These are phyloP conservation scores for Cymbopogon flexuosus DNA, from an alignment of 202 grass and related monocot genomes.

Conservation along the genomic window DNA sequence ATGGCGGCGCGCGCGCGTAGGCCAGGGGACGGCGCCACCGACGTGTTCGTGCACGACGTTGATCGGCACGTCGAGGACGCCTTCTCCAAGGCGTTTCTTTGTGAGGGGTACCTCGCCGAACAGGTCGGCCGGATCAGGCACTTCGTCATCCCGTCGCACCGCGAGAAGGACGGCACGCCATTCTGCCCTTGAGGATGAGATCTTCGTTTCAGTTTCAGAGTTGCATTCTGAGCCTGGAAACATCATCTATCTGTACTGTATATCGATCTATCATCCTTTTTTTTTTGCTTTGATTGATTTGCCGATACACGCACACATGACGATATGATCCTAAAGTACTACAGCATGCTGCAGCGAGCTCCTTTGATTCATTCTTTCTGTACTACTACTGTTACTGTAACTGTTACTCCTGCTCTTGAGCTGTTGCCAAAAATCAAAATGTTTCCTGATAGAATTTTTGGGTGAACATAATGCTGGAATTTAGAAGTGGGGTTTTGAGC, in stretches of 20 bases:
- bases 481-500: neutral
- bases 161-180: constrained; percentile 38
- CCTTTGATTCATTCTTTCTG: neutral
- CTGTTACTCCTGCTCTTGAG: neutral
- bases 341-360: neutral
- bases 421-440: too few species aligned
- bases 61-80: constrained; percentile 65
- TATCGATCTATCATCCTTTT: neutral
- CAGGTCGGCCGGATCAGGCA: constrained; percentile 64
- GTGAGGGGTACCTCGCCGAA: constrained; percentile 62
- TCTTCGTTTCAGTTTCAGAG: neutral
- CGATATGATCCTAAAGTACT: neutral
- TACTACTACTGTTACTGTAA: neutral
- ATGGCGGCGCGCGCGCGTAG: constrained; percentile 57
- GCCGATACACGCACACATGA: neutral
- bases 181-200: constrained; percentile 53
- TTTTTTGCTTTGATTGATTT: neutral
- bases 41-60: constrained; percentile 87
- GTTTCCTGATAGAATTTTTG: neutral
- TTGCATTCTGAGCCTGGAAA: neutral
- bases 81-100: constrained; percentile 75
- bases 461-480: neutral
- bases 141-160: constrained; percentile 66
- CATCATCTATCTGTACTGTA: too few species aligned
- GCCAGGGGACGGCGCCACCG: constrained; percentile 39